A percentile compares a stretch with the other conserved stretches of the same genome.
These are phyloP conservation scores for Leccinellum rugosiceps DNA, from an alignment of 768 basidiomycete genomes.

Conservation along the genomic window DNA sequence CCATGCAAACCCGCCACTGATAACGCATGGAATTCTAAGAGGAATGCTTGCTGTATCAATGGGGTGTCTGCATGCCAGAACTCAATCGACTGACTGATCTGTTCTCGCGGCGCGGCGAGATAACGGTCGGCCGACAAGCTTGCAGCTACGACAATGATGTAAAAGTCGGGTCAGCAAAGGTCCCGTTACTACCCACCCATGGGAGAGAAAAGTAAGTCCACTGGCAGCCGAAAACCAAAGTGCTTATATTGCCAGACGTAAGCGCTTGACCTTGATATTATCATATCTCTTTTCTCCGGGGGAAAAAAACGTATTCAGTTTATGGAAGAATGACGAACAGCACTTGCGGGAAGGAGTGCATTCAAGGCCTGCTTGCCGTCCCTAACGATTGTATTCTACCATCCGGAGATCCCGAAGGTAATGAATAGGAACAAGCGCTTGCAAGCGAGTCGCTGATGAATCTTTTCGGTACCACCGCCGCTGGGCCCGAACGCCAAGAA, in stretches of 20 bases:
- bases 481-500: not conserved
- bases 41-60: not conserved
- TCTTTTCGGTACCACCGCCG: not conserved
- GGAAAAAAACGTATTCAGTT: not conserved
- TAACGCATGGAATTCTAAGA: not conserved
- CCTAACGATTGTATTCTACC: conserved; percentile 6
- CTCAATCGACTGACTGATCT: not conserved
- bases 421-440: conserved; percentile 1
- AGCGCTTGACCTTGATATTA: not conserved
- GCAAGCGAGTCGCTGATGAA: not conserved
- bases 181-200: conserved; percentile 1
- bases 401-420: conserved; percentile 8
- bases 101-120: not conserved
- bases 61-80: not conserved
- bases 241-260: conserved; percentile 22
- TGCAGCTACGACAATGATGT: conserved; percentile 6
- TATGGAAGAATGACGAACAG: conserved; percentile 11
- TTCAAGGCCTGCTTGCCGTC: conserved; percentile 2
- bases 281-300: not conserved
- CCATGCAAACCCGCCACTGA: not conserved
- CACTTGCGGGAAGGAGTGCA: conserved; percentile 9
- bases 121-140: not conserved
- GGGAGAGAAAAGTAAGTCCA: not conserved
- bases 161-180: conserved; percentile 8
- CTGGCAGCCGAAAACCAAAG: conserved; percentile 6